Conservation (phyloP, 805 yeast species). For the Suhomyces sp. region DNA sequence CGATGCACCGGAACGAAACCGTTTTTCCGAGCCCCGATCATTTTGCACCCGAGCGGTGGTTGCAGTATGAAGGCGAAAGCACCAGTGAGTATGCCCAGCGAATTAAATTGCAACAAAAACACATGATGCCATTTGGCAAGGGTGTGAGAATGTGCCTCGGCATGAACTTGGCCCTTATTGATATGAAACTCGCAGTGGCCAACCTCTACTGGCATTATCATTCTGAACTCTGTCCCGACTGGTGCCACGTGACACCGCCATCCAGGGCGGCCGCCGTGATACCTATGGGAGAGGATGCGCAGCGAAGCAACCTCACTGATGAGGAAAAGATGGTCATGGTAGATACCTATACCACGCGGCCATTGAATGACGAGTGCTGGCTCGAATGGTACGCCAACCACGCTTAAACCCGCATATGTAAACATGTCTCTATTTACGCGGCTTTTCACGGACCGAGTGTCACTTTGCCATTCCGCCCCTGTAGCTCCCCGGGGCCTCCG, state of each 20-base stretch:
- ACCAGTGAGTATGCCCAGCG: constrained; percentile 29
- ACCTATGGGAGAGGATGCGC: constrained; percentile 5
- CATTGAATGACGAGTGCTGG: constrained; percentile 53
- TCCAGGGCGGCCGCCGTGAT: constrained; percentile 14
- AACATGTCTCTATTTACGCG: background rate
- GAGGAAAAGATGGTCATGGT: constrained; percentile 53
- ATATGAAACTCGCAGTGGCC: constrained; percentile 57
- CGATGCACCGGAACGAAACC: constrained; percentile 51
- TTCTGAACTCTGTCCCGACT: constrained; percentile 38
- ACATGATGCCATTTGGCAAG: constrained; percentile 68
- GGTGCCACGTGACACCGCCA: constrained; percentile 37
- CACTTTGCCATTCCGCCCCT: background rate
- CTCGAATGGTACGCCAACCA: constrained; percentile 30
- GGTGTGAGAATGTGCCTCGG: constrained; percentile 78
- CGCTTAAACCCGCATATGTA: background rate
- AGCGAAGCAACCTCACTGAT: constrained; percentile 29
- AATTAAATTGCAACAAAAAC: constrained; percentile 45
- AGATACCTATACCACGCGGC: constrained; percentile 55
- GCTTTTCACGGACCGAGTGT: background rate
- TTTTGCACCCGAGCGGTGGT: constrained; percentile 67
- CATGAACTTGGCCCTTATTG: constrained; percentile 62
- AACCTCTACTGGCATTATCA: constrained; percentile 50
- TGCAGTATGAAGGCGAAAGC: constrained; percentile 35
- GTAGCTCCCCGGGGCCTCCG: background rate
- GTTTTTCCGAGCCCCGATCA: constrained; percentile 52